Percentiles rank a stretch among this genome's conserved stretches.
Evolutionary conservation across 2,329 filamentous ascomycete genomes (phyloP).

Genomic region (Graphilbum ipis-grandicollis): DNA sequence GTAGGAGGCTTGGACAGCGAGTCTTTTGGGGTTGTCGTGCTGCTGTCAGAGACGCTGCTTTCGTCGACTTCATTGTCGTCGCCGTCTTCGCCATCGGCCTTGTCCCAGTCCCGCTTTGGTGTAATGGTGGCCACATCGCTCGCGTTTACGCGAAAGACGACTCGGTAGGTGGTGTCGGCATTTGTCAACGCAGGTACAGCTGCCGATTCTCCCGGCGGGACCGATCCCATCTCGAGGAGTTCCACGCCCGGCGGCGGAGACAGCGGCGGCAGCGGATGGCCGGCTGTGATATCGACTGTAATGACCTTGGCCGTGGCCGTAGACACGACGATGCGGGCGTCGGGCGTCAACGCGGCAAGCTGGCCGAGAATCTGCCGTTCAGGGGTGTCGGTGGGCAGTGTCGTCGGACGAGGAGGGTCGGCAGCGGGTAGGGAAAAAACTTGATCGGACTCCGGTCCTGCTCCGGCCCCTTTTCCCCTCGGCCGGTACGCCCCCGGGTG

Average conservation of each 20-base stretch:
- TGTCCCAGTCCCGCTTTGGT: no score
- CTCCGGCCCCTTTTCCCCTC: neutral
- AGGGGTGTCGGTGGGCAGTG: slow-evolving; percentile 13
- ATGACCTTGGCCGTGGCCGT: slow-evolving; percentile 45
- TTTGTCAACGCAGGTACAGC: no score
- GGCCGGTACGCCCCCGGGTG: slow-evolving; percentile 12
- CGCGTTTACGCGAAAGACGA: slow-evolving; percentile 33
- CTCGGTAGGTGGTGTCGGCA: slow-evolving; percentile 26
- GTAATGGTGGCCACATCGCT: neutral
- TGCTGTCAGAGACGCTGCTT: neutral
- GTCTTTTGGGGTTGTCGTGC: no score
- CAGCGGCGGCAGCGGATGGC: slow-evolving; percentile 30
- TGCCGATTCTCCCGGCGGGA: slow-evolving; percentile 10
- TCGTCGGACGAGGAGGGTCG: no score
- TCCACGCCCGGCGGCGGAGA: slow-evolving; percentile 40
- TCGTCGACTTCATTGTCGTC: no score
- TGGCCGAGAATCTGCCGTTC: slow-evolving; percentile 32
- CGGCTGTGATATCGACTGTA: slow-evolving; percentile 44
- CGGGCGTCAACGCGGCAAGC: slow-evolving; percentile 35
- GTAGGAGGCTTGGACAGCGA: no score
- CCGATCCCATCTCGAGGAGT: slow-evolving; percentile 31
- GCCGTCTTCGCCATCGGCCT: slow-evolving; percentile 1
- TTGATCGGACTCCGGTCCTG: no score
- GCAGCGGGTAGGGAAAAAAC: no score
- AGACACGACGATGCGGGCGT: slow-evolving; percentile 40